Evolutionary conservation across 2,329 filamentous ascomycete species (phyloP).

Genomic region (Keithomyces neogunnii): DNA sequence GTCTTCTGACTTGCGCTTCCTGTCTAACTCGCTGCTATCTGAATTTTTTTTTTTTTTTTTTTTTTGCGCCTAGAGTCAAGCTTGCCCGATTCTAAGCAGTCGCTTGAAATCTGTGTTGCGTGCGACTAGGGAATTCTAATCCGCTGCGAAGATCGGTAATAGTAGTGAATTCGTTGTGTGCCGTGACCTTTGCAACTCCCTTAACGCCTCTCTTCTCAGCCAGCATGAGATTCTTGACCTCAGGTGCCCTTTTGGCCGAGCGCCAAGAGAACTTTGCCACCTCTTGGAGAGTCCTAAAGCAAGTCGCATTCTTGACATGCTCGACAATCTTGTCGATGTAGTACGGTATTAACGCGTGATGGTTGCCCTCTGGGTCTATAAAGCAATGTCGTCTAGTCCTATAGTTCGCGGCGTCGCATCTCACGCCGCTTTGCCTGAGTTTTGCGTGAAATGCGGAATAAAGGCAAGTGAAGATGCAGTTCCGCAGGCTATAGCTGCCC

Average conservation of each 20-base stretch:
- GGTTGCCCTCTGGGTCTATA: too few species aligned
- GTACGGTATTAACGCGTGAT: too few species aligned
- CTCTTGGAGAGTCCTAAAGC: conserved; percentile 1
- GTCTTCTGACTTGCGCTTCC: conserved; percentile 2
- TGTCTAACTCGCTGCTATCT: not conserved
- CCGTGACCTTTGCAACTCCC: too few species aligned
- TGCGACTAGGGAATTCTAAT: not conserved
- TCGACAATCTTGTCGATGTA: too few species aligned
- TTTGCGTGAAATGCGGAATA: too few species aligned
- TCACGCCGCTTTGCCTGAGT: too few species aligned
- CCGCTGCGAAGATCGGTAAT: conserved; percentile 4
- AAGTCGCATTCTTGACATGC: not conserved
- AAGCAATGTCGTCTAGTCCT: too few species aligned
- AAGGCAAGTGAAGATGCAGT: too few species aligned
- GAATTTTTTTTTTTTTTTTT: not conserved
- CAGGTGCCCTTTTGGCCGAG: conserved; percentile 2
- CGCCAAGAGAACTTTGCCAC: conserved; percentile 8
- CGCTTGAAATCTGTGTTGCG: not conserved
- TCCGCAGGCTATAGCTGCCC: too few species aligned
- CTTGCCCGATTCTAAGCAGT: too few species aligned
- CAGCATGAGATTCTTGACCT: not conserved
- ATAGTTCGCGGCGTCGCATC: too few species aligned
- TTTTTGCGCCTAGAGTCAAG: not conserved
- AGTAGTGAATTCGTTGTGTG: conserved; percentile 1
- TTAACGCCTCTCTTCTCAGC: too few species aligned